Percentiles rank a stretch among this genome's conserved stretches.
Conservation (phyloP, 345 rosid genomes). For the Microthlaspi erraticum region DNA sequence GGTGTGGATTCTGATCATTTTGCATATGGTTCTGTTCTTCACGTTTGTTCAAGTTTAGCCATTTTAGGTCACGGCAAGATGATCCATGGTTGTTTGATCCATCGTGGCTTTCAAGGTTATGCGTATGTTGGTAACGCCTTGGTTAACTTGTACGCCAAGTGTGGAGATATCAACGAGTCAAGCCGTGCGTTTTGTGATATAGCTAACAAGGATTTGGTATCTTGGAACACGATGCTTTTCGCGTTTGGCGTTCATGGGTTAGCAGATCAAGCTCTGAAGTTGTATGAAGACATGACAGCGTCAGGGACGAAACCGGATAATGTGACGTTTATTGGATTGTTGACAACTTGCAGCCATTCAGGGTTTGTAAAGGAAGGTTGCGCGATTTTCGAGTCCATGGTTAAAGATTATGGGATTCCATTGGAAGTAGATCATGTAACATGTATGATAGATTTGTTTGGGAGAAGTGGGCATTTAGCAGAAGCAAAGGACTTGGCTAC, state of each 20-base stretch:
- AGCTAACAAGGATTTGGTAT: conserved; percentile 62
- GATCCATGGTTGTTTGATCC: conserved; percentile 70
- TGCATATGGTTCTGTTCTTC: conserved; percentile 69
- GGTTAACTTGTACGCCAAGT: conserved; percentile 81
- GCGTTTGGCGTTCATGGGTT: conserved; percentile 72
- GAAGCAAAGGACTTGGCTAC: conserved; percentile 60
- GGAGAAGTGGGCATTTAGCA: conserved; percentile 63
- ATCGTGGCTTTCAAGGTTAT: conserved; percentile 57
- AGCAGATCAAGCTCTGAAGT: conserved; percentile 58
- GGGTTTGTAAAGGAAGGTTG: conserved; percentile 70
- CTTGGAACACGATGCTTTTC: conserved; percentile 80
- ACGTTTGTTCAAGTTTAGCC: conserved; percentile 73
- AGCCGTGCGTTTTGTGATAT: conserved; percentile 58
- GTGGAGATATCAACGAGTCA: conserved; percentile 66
- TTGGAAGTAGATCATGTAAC: conserved; percentile 64
- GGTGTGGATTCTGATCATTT: conserved; percentile 52
- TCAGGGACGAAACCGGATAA: conserved; percentile 66
- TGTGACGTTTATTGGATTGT: conserved; percentile 73
- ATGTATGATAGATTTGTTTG: conserved; percentile 84
- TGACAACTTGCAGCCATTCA: conserved; percentile 80
- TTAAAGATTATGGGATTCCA: conserved; percentile 49
- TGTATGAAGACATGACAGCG: conserved; percentile 61
- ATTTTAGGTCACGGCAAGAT: conserved; percentile 62
- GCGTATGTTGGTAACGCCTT: conserved; percentile 71
- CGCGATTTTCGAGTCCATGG: conserved; percentile 52